Evolutionary conservation across 1,284 basidiomycete species (phyloP), one percentile per base, ranked within the genome.

Genomic region (Erythrobasidium hasegawianum): DNA sequence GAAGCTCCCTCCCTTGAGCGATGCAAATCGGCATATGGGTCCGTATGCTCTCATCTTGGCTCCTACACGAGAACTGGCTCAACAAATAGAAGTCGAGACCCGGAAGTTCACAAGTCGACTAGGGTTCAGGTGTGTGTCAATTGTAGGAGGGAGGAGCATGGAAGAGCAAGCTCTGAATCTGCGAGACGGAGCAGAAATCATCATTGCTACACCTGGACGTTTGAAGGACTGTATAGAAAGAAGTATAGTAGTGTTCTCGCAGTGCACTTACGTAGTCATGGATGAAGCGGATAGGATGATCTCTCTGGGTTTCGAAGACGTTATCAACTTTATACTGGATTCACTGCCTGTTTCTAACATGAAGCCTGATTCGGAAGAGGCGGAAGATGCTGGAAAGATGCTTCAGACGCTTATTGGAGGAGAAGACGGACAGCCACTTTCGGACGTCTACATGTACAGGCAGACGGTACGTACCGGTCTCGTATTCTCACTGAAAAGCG

Each of bases 251-350:
- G 94, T 98, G 40, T 84, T 99, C 57, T 88, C 88, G 3, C 95
- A 98, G 79, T 97, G 95, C 78, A 90, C 90, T 0, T 98, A 97
- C 76, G 87, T 98, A 59, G 94, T 98, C 70, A 95, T 98, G 92
- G 96, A 98, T 78, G 95, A 99, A 81, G 96, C 96, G 18, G 95
- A 99, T 78, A 85, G 94, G 62, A 97, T 98, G 95, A 92, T 98
- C 65, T 87, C 96, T 75, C 85, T 98, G 33, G 96, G 96, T 10
- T 98, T 97, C 78, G 96, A 98, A 77, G 85, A 84, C 14, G 92
- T 95, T 76, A 81, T 99, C 57, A 92, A 89, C 43, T 97, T 91
- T 77, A 98, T 99, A 72, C 81, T 99, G 58, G 95, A 97, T 78
- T 85, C 90, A 67, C 82, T 98, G 70, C 95, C 96, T 2, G 82